A percentile compares a stretch with the other conserved stretches of the same genome.
phyloP scores from a whole-genome alignment of 2,329 filamentous ascomycete species.

The Clarireedia monteithiana region DNA sequence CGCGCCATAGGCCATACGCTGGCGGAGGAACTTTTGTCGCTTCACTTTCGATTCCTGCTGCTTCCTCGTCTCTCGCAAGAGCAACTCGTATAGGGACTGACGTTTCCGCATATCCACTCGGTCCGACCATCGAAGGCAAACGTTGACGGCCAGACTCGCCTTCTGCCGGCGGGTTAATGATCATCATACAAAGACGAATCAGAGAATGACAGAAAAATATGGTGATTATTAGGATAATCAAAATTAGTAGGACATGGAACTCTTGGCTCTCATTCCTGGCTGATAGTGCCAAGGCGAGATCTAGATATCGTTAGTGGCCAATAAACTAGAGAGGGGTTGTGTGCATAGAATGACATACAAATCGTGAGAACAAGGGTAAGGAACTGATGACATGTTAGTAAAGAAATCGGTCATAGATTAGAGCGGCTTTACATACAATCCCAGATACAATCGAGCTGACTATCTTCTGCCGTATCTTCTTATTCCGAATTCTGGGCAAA shows the following conservation, averaged over 20 bases:
- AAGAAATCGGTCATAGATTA: background rate
- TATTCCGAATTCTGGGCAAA: slow-evolving; percentile 48
- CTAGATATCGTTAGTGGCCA: background rate
- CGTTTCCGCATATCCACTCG: slow-evolving; percentile 62
- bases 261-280: slow-evolving; percentile 56
- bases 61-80: slow-evolving; percentile 67
- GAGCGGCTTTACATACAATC: slow-evolving; percentile 15
- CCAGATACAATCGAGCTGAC: slow-evolving; percentile 59
- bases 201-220: slow-evolving; percentile 77
- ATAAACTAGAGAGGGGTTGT: background rate
- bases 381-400: slow-evolving; percentile 18
- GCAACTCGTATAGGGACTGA: slow-evolving; percentile 68
- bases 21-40: slow-evolving; percentile 59
- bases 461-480: slow-evolving; percentile 45
- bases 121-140: slow-evolving; percentile 42
- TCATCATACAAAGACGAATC: slow-evolving; percentile 62
- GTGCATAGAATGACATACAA: slow-evolving; percentile 6
- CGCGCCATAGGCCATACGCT: slow-evolving; percentile 78
- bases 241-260: slow-evolving; percentile 72
- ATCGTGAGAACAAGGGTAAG: slow-evolving; percentile 23
- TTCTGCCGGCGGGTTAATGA: slow-evolving; percentile 36
- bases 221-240: slow-evolving; percentile 65
- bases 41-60: slow-evolving; percentile 47
- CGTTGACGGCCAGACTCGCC: slow-evolving; percentile 27
- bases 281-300: slow-evolving; percentile 64